phyloP scores from a whole-genome alignment of 164 flowering plant species.

The Platanus orientalis region DNA sequence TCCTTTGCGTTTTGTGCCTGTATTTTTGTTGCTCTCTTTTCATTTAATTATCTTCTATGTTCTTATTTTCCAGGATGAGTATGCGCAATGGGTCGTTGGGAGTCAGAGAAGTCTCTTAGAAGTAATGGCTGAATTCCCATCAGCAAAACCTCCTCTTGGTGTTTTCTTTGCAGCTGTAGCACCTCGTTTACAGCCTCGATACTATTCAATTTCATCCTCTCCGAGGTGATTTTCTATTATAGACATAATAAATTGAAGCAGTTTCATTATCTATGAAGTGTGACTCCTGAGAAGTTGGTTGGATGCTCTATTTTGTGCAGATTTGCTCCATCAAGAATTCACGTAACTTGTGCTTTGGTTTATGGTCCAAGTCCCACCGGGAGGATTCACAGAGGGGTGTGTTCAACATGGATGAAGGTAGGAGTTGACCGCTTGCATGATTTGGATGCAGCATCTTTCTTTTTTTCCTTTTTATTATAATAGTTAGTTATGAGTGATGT shows the following conservation, averaged over 20 bases:
- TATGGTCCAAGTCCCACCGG: conserved; percentile 80
- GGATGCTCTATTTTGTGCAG: conserved; percentile 29
- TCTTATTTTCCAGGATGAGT: conserved; percentile 60
- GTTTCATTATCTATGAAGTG: neutral
- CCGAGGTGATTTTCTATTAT: conserved; percentile 46
- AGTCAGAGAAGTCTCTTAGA: conserved; percentile 93
- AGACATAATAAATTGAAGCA: neutral
- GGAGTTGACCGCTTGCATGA: neutral
- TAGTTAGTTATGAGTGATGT: neutral
- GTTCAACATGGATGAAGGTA: conserved; percentile 99
- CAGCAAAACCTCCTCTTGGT: conserved; percentile 92
- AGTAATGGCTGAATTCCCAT: conserved; percentile 89
- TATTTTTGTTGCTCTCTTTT: conserved; percentile 2
- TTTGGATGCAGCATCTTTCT: neutral
- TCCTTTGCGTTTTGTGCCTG: neutral
- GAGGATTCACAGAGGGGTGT: conserved; percentile 82
- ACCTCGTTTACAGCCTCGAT: conserved; percentile 86
- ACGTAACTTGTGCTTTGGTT: conserved; percentile 89
- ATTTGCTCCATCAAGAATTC: conserved; percentile 54
- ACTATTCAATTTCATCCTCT: conserved; percentile 93
- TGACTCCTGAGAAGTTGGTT: neutral
- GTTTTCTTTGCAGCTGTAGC: conserved; percentile 89
- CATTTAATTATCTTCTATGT: neutral
- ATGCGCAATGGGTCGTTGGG: conserved; percentile 72
- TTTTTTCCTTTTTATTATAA: neutral